Percentiles rank a stretch among this genome's conserved stretches.
These are phyloP conservation scores for Blastocystis sp. DNA, from an alignment of 352 stramenopile species.

Conservation along the genomic window DNA sequence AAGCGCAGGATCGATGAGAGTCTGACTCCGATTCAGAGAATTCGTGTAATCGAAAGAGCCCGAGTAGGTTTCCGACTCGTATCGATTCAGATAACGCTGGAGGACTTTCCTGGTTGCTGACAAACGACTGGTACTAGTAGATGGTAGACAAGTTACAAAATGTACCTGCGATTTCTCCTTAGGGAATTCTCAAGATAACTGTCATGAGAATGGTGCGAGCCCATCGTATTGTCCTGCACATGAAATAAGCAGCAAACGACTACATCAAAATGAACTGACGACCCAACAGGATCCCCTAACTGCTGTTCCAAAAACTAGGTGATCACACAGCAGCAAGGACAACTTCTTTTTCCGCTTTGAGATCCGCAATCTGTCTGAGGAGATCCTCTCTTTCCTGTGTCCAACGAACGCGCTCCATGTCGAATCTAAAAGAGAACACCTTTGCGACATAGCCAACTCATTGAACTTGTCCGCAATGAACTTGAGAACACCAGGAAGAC, in stretches of 20 bases:
- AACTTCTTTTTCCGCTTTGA: slow-evolving; percentile 32
- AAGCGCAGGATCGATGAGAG: too few relatives aligned
- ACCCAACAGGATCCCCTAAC: not conserved
- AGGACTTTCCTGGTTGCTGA: slow-evolving; percentile 40
- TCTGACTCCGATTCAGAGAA: not conserved
- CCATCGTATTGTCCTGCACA: not conserved
- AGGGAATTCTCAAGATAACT: not conserved
- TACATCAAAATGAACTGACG: not conserved
- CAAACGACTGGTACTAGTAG: slow-evolving; percentile 9
- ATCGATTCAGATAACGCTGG: slow-evolving; percentile 33
- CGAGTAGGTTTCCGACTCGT: too few relatives aligned
- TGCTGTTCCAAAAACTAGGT: slow-evolving; percentile 50
- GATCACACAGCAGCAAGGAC: not conserved
- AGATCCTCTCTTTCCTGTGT: slow-evolving; percentile 43
- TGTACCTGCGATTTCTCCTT: not conserved
- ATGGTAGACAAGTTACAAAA: not conserved
- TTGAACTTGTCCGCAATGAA: slow-evolving; percentile 49
- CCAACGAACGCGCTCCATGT: slow-evolving; percentile 37
- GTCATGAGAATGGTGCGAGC: not conserved
- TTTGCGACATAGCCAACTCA: not conserved
- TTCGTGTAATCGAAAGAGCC: not conserved
- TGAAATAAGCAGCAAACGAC: not conserved
- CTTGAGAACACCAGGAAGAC: slow-evolving; percentile 6
- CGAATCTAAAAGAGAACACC: slow-evolving; percentile 15
- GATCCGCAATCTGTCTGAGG: not conserved